Evolutionary conservation across 305 asterid genomes (phyloP), one percentile per base, ranked within the genome.

Genomic region (Fraxinus ornus): DNA sequence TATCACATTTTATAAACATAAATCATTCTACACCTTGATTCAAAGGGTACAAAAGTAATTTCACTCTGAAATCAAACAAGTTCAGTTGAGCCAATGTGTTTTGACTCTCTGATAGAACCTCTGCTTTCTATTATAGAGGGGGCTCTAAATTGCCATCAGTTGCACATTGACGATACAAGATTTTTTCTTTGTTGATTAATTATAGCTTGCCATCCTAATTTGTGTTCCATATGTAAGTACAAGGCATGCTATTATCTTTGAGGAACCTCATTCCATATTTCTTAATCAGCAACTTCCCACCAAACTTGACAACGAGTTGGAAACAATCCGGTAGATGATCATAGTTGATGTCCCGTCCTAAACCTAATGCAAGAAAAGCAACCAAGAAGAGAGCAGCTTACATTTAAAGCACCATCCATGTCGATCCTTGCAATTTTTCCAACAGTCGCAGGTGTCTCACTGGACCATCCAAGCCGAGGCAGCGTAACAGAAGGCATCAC

Each of bases 401-500:
- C 99, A 81, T 94, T 94, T 84, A 95, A 88, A 84, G 98, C 88
- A 52, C 99, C 97, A 87, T 95, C 97, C 99, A 95, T 93, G 90
- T 95, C 95, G 37, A 95, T 92, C 89, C 97, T 90, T 72, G 64
- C 87, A 85, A 95, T 89, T 87, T 92, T 95, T 66, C 99, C 99
- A 84, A 92, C 87, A 28, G 98, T 87, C 68, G 99, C 98, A 7
- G 94, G 93, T 15, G 97, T 89, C 88, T 95, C 98, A 37, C 91
- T 93, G 76, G 98, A 93, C 99, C 99, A 95, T 84, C 99, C 99
- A 85, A 95, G 97, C 44, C 94, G 94, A 75, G 99, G 99, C 86
- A 93, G 97, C 82, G 94, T 86, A 73, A 94, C 90, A 75, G 95
- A 92, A 76, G 95, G 88, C 83, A 93, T 83, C 84, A 94, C 90